Evolutionary conservation across 225 moss, liverwort and hornwort species (phyloP).

Genomic region (Takakia lepidozioides): DNA sequence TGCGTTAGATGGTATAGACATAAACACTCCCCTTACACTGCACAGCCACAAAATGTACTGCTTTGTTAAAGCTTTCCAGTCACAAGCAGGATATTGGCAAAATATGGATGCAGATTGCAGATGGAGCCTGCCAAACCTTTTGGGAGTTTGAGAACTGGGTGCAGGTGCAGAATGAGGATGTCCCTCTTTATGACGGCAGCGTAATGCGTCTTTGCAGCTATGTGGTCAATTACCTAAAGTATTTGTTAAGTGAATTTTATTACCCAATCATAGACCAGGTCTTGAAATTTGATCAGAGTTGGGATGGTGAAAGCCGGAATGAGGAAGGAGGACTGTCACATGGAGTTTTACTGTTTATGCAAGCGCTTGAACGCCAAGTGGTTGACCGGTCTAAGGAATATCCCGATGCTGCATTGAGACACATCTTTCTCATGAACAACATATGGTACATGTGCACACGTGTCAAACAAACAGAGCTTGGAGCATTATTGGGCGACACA

Average conservation of each 20-base stretch:
- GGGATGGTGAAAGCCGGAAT: conserved; percentile 36
- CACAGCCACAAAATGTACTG: too few species aligned
- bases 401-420: conserved; percentile 48
- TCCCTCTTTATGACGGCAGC: conserved; percentile 50
- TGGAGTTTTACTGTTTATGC: conserved; percentile 55
- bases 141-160: conserved; percentile 61
- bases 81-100: too few species aligned
- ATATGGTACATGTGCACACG: conserved; percentile 78
- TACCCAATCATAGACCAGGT: conserved; percentile 78
- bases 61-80: too few species aligned
- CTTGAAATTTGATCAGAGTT: conserved; percentile 63
- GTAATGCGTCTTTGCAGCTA: conserved; percentile 76
- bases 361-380: conserved; percentile 67
- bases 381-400: conserved; percentile 56
- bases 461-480: conserved; percentile 62
- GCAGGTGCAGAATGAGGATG: conserved; percentile 54
- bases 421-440: conserved; percentile 85
- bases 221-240: conserved; percentile 87
- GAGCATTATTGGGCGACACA: conserved; percentile 55
- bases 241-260: conserved; percentile 67
- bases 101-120: conserved; percentile 56
- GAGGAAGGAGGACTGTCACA: conserved; percentile 53
- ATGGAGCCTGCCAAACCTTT: conserved; percentile 64
- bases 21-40: too few species aligned
- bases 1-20: too few species aligned